Percentiles rank a stretch among this genome's conserved stretches.
Evolutionary conservation across 306 rosid genomes (phyloP).

Genomic region (Pyrus communis): DNA sequence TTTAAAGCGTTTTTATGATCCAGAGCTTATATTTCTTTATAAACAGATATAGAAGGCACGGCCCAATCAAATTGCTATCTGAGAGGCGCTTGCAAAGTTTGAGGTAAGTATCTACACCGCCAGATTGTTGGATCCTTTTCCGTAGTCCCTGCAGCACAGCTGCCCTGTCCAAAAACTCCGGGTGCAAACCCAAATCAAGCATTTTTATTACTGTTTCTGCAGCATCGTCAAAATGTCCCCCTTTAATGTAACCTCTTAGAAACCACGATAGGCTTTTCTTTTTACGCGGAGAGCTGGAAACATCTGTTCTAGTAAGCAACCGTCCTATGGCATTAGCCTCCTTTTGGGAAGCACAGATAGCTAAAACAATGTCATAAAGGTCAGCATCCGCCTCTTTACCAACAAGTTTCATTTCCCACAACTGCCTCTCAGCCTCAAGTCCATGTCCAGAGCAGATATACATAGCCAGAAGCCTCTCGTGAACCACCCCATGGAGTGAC

Average conservation of each 20-base stretch:
- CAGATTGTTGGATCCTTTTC: slow-evolving; percentile 57
- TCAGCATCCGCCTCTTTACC: slow-evolving; percentile 85
- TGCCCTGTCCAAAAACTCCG: slow-evolving; percentile 73
- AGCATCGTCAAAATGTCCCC: slow-evolving; percentile 79
- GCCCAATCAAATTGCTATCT: slow-evolving; percentile 66
- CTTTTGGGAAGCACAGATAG: slow-evolving; percentile 88
- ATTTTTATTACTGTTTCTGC: slow-evolving; percentile 76
- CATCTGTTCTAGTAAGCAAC: slow-evolving; percentile 63
- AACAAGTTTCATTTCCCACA: slow-evolving; percentile 90
- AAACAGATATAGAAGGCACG: slow-evolving; percentile 73
- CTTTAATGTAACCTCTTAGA: slow-evolving; percentile 84
- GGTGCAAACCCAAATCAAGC: slow-evolving; percentile 66
- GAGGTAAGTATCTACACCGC: slow-evolving; percentile 52
- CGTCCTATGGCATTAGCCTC: slow-evolving; percentile 53
- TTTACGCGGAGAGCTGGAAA: slow-evolving; percentile 49
- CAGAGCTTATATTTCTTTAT: slow-evolving; percentile 75
- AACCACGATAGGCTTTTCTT: slow-evolving; percentile 88
- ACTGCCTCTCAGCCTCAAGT: slow-evolving; percentile 84
- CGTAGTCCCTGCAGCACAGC: slow-evolving; percentile 81
- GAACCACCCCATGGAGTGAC: slow-evolving; percentile 57
- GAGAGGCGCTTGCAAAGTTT: slow-evolving; percentile 75
- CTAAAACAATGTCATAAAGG: slow-evolving; percentile 83
- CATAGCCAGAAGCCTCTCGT: slow-evolving; percentile 97
- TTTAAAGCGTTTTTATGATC: slow-evolving; percentile 70
- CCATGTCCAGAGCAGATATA: slow-evolving; percentile 88